Base-by-base conservation (phyloP, 257 asterid species). In the Nicotiana paniculata region DNA sequence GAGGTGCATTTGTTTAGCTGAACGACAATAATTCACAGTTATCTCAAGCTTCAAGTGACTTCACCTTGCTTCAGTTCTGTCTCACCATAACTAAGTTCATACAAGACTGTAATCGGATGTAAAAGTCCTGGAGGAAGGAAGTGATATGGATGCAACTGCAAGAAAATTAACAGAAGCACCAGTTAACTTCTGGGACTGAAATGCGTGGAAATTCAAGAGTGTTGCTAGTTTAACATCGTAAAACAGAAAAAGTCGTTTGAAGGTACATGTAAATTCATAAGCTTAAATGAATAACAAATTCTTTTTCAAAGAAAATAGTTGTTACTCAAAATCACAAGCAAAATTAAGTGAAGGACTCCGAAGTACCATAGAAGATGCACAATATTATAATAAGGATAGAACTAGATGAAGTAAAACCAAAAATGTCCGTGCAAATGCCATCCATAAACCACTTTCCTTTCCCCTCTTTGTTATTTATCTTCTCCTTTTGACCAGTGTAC, bases 41-140 rank as follows among this genome's bases (percentile, higher is more conserved):
- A 75, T 85, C 68, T 75, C 69, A 37, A 79, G 55, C 77, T 81
- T 24, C 63, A 37, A 59, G 64, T 53, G 62, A 32, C 11, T 53
- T 81, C 78, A 96, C 98, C 98, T 96, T 96, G 99, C 91, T 93
- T 88, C 90, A 91, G 87, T 88, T 94, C 97, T 83, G 93, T 89
- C 91, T 96, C 99, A 86, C 98, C 97, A 32, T 94, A 94, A 87
- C 93, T 91, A 84, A 91, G 97, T 83, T 94, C 99, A 86, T 94
- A 96, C 28, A 89, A 59, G 81, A 88, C 92, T 58, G 97, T 92
- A 83, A 94, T 81, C 33, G 98, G 98, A 87, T 93, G 98, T 72
- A 89, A 83, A 84, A 93, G 79, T n/a, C 93, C 97, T 9, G 95
- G 83, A 82, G 99, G 97, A 81, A 89, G 87, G 88, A 96, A 96